These are phyloP conservation scores for Cladosporium sp. DNA, from an alignment of 2,329 filamentous ascomycete species.

Conservation along the genomic window DNA sequence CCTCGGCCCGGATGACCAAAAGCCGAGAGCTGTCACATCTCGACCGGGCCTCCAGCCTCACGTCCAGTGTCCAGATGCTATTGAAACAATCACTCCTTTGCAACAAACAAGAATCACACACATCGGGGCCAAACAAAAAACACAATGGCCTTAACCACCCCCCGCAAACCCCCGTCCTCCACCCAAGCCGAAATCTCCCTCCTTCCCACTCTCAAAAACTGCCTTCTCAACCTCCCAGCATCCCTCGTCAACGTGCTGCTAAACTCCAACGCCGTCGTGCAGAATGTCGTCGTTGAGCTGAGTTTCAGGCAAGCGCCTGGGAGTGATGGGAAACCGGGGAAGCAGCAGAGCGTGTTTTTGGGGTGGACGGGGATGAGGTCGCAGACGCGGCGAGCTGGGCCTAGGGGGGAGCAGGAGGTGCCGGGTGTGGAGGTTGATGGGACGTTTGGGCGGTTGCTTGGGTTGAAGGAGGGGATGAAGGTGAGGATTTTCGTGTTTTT, in stretches of 20 bases:
- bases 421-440: slow-evolving; percentile 83
- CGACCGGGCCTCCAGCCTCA: neutral
- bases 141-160: slow-evolving; percentile 12
- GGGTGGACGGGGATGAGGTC: slow-evolving; percentile 99
- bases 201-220: slow-evolving; percentile 80
- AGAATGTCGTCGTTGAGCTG: slow-evolving; percentile 95
- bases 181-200: slow-evolving; percentile 73
- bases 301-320: slow-evolving; percentile 62
- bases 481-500: slow-evolving; percentile 46
- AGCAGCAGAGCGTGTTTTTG: slow-evolving; percentile 74
- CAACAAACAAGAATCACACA: neutral
- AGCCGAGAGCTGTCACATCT: neutral
- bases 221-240: slow-evolving; percentile 86
- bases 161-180: slow-evolving; percentile 5
- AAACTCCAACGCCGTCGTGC: slow-evolving; percentile 86
- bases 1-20: slow-evolving; percentile 1
- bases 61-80: neutral
- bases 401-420: slow-evolving; percentile 72
- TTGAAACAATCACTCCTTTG: neutral
- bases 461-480: slow-evolving; percentile 78
- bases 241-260: slow-evolving; percentile 81
- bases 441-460: slow-evolving; percentile 74
- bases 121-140: neutral
- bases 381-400: slow-evolving; percentile 63
- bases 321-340: slow-evolving; percentile 33